Evolutionary conservation across 306 rosid species (phyloP).

Genomic region (Begonia masoniana): DNA sequence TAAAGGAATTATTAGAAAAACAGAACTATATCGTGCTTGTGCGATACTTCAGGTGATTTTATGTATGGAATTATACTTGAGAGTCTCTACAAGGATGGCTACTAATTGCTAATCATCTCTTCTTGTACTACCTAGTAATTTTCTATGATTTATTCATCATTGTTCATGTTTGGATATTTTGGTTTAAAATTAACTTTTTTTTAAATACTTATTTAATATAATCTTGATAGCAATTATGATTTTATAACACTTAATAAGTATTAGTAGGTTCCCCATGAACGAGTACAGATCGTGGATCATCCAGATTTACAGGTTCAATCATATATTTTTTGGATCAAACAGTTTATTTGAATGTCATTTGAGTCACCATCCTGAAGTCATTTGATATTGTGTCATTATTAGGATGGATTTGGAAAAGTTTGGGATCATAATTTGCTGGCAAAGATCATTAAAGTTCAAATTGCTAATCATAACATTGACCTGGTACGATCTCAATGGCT

Average conservation of each 20-base stretch:
- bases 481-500: conserved; percentile 32
- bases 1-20: conserved; percentile 56
- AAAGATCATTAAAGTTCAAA: conserved; percentile 40
- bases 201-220: background rate
- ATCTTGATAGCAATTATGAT: background rate
- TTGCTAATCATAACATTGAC: conserved; percentile 31
- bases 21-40: conserved; percentile 74
- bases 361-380: conserved; percentile 2
- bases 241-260: background rate
- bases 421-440: conserved; percentile 60
- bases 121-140: too few relatives aligned
- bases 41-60: conserved; percentile 62
- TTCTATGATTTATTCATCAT: background rate
- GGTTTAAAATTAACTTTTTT: background rate
- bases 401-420: conserved; percentile 87
- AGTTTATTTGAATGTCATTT: background rate
- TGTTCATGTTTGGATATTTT: background rate
- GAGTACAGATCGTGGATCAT: conserved; percentile 62
- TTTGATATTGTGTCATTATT: conserved; percentile 15
- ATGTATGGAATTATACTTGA: too few relatives aligned
- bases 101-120: too few relatives aligned
- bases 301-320: conserved; percentile 69
- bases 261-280: conserved; percentile 54
- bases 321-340: conserved; percentile 19
- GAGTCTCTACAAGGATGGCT: too few relatives aligned